A percentile compares a stretch with the other conserved stretches of the same genome.
phyloP scores from a whole-genome alignment of 2,329 filamentous ascomycete genomes.

The Rhynchosporium secalis region DNA sequence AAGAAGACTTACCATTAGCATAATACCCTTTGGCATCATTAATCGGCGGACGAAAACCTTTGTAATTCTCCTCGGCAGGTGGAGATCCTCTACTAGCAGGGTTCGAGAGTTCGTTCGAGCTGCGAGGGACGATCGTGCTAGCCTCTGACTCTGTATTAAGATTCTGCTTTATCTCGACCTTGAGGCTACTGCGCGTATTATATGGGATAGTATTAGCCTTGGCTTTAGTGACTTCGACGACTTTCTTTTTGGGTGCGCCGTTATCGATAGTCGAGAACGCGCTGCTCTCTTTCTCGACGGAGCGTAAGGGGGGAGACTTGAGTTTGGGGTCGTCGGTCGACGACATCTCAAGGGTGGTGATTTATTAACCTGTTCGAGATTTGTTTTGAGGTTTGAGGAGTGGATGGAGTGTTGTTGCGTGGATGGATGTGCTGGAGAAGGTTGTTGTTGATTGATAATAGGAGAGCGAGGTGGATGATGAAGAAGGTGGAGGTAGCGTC shows the following conservation, averaged over 20 bases:
- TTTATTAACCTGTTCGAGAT: background rate
- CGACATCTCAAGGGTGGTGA: background rate
- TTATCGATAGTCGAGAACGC: background rate
- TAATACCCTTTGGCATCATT: conserved; percentile 17
- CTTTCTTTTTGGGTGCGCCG: background rate
- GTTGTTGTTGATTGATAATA: background rate
- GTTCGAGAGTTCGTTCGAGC: background rate
- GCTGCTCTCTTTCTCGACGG: conserved; percentile 2
- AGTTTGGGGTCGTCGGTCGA: background rate
- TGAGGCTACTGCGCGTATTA: background rate
- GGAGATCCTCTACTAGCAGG: background rate
- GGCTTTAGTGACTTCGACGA: background rate
- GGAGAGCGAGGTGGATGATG: background rate
- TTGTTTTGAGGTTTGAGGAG: background rate
- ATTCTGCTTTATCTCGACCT: background rate
- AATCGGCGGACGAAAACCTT: background rate
- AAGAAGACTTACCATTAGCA: conserved; percentile 16
- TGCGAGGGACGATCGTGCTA: background rate
- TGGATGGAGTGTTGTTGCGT: background rate
- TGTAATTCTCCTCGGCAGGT: background rate
- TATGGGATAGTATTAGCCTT: background rate
- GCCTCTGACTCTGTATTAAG: background rate
- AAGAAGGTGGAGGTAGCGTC: background rate
- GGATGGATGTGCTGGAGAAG: background rate
- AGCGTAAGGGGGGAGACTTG: background rate